Percentiles rank a stretch among this genome's conserved stretches.
These are phyloP conservation scores for Sisymbrium irio DNA, from an alignment of 345 rosid genomes.

Conservation along the genomic window DNA sequence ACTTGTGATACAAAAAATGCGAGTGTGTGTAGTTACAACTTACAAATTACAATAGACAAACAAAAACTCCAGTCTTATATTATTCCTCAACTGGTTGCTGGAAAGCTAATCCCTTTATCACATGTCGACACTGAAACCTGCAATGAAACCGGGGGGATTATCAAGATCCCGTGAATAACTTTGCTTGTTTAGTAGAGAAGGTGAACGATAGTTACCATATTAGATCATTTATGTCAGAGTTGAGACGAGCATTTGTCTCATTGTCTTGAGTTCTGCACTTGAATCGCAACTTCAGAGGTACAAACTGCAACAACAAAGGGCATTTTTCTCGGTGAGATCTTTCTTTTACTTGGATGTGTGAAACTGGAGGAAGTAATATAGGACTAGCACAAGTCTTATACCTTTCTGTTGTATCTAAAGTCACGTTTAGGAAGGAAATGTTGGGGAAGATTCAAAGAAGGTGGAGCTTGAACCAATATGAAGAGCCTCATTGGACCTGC, in stretches of 20 bases:
- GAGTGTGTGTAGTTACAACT: background rate
- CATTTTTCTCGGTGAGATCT: background rate
- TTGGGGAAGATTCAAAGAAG: conserved; percentile 61
- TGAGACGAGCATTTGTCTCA: conserved; percentile 30
- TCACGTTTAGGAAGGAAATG: conserved; percentile 97
- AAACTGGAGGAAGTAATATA: background rate
- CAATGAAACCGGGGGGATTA: background rate
- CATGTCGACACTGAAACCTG: conserved; percentile 91
- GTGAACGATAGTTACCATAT: conserved; percentile 51
- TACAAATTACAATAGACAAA: background rate
- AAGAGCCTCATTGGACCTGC: conserved; percentile 79
- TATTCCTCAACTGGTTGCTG: conserved; percentile 59
- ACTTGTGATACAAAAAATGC: background rate
- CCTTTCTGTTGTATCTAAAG: conserved; percentile 85
- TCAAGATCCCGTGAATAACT: background rate
- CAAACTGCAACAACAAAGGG: conserved; percentile 44
- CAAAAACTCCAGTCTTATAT: conserved; percentile 35
- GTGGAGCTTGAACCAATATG: conserved; percentile 73
- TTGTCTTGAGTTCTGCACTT: conserved; percentile 56
- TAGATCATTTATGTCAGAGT: conserved; percentile 45
- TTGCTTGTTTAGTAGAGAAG: background rate
- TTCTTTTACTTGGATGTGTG: background rate
- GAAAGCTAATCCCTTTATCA: conserved; percentile 64
- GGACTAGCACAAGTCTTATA: conserved; percentile 13
- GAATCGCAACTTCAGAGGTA: conserved; percentile 55